These are phyloP conservation scores for Lyophyllum semitale DNA, from an alignment of 768 basidiomycete genomes.

Conservation along the genomic window DNA sequence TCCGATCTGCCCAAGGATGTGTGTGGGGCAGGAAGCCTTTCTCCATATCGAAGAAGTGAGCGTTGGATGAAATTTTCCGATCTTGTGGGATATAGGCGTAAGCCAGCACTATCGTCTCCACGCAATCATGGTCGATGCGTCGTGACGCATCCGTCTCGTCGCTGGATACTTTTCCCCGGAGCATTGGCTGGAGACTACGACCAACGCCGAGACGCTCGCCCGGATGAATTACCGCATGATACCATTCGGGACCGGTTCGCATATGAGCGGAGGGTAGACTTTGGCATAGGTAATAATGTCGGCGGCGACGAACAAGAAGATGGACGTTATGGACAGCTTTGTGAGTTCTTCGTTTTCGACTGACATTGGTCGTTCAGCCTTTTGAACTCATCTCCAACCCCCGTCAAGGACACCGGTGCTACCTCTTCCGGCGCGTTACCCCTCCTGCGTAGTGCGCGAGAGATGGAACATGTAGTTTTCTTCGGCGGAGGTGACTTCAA, in stretches of 20 bases:
- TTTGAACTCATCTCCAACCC: conserved; percentile 72
- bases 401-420: conserved; percentile 38
- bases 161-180: conserved; percentile 76
- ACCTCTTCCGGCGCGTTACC: conserved; percentile 22
- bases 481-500: too few species aligned
- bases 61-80: conserved; percentile 71
- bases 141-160: conserved; percentile 66
- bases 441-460: too few species aligned
- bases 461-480: too few species aligned
- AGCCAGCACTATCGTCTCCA: conserved; percentile 75
- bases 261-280: conserved; percentile 78
- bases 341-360: conserved; percentile 41
- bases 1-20: conserved; percentile 90
- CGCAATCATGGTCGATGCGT: conserved; percentile 88
- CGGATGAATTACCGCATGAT: conserved; percentile 74
- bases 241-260: conserved; percentile 76
- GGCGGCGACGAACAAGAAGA: conserved; percentile 73
- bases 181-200: conserved; percentile 64
- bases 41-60: too few species aligned
- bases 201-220: conserved; percentile 45
- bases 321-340: conserved; percentile 83
- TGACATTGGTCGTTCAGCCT: not conserved
- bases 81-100: conserved; percentile 76
- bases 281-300: conserved; percentile 68
- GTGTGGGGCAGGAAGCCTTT: conserved; percentile 80